phyloP scores from a whole-genome alignment of 331 rosid genomes.

The Acacia pycnantha region DNA sequence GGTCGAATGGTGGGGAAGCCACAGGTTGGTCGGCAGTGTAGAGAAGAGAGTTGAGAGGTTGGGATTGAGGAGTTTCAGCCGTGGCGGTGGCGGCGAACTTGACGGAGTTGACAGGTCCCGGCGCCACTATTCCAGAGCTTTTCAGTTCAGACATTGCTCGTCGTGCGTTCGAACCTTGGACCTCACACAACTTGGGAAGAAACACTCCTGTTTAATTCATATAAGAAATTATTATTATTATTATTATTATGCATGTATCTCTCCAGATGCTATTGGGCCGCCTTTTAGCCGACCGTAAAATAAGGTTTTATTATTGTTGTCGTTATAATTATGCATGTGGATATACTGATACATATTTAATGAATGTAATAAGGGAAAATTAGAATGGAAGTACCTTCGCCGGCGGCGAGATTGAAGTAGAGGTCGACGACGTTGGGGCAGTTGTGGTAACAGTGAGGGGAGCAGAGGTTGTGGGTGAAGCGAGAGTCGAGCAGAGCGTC shows the following conservation, averaged over 20 bases:
- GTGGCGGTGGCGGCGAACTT: neutral
- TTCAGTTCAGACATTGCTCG: slow-evolving; percentile 56
- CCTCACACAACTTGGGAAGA: slow-evolving; percentile 68
- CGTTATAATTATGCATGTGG: too few relatives aligned
- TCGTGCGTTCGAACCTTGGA: slow-evolving; percentile 36
- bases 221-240: neutral
- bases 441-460: slow-evolving; percentile 43
- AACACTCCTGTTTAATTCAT: slow-evolving; percentile 49
- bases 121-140: slow-evolving; percentile 60
- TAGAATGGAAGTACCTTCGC: slow-evolving; percentile 47
- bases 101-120: slow-evolving; percentile 40
- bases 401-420: slow-evolving; percentile 70
- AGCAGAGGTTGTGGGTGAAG: slow-evolving; percentile 56
- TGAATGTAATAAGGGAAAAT: neutral
- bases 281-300: too few relatives aligned
- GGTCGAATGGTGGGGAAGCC: slow-evolving; percentile 16
- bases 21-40: slow-evolving; percentile 18
- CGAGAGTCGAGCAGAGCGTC: slow-evolving; percentile 52
- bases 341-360: too few relatives aligned
- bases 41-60: slow-evolving; percentile 1
- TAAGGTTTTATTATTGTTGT: too few relatives aligned
- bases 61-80: slow-evolving; percentile 12
- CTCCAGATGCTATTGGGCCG: too few relatives aligned
- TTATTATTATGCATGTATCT: neutral
- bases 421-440: slow-evolving; percentile 67